A percentile compares a stretch with the other conserved stretches of the same genome.
phyloP scores from a whole-genome alignment of 768 basidiomycete species.

The Boletus bicolor region DNA sequence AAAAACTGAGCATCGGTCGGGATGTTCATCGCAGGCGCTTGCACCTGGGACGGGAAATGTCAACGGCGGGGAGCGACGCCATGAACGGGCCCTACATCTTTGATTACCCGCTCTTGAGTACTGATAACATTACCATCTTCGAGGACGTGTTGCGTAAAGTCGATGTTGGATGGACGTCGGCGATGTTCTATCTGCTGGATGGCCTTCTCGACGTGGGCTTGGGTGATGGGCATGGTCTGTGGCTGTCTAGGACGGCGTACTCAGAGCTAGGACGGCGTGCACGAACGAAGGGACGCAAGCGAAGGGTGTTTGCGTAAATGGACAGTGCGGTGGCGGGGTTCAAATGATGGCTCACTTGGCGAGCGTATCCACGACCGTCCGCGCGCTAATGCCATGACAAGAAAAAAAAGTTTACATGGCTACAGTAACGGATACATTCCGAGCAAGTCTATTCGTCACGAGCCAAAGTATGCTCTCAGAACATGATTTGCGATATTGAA shows the following conservation, averaged over 20 bases:
- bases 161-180: slow-evolving; percentile 58
- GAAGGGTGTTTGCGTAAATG: slow-evolving; percentile 17
- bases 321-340: slow-evolving; percentile 25
- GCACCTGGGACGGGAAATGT: slow-evolving; percentile 56
- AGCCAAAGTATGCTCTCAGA: slow-evolving; percentile 77
- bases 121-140: slow-evolving; percentile 90
- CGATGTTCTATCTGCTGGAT: slow-evolving; percentile 41
- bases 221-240: slow-evolving; percentile 32
- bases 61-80: slow-evolving; percentile 6
- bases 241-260: background rate
- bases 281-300: slow-evolving; percentile 4
- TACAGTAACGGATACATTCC: slow-evolving; percentile 9
- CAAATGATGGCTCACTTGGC: slow-evolving; percentile 18
- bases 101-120: slow-evolving; percentile 94
- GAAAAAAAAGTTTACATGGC: slow-evolving; percentile 8
- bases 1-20: slow-evolving; percentile 96
- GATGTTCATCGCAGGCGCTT: slow-evolving; percentile 92
- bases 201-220: slow-evolving; percentile 35
- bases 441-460: slow-evolving; percentile 18
- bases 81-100: slow-evolving; percentile 63
- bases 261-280: background rate
- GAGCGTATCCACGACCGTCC: background rate
- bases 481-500: slow-evolving; percentile 87
- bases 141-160: slow-evolving; percentile 89
- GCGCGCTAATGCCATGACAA: too few species aligned